phyloP scores from a whole-genome alignment of 768 basidiomycete species.

The Pleurotus cornucopiae region DNA sequence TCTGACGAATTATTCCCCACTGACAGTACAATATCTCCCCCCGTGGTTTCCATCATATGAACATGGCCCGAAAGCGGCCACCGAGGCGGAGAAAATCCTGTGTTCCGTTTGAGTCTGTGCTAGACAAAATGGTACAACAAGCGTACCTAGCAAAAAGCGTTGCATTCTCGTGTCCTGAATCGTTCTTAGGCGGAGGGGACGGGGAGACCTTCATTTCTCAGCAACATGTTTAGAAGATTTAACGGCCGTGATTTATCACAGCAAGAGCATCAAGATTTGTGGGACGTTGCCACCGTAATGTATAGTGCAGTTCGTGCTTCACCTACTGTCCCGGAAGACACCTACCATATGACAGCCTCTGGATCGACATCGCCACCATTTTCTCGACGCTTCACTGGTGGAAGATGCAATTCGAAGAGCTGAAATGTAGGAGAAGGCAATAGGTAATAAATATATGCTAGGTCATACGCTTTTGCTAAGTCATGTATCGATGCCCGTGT shows the following conservation, averaged over 20 bases:
- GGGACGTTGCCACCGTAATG: constrained; percentile 16
- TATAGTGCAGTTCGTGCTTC: constrained; percentile 18
- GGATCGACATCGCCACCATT: constrained; percentile 43
- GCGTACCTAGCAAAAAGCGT: background rate
- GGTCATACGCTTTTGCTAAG: too few relatives aligned
- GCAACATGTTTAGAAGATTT: constrained; percentile 13
- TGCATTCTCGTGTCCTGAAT: background rate
- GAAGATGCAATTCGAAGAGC: too few relatives aligned
- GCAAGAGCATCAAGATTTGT: constrained; percentile 15
- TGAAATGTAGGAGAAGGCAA: too few relatives aligned
- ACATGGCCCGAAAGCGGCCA: constrained; percentile 16
- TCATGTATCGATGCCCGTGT: too few relatives aligned
- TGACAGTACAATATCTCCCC: constrained; percentile 23
- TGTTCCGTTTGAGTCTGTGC: constrained; percentile 25
- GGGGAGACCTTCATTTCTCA: constrained; percentile 19
- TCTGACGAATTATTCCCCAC: constrained; percentile 5
- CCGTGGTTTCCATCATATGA: constrained; percentile 27
- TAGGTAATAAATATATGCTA: too few relatives aligned
- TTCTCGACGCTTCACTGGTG: constrained; percentile 31
- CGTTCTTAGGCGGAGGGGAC: constrained; percentile 16
- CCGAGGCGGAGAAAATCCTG: constrained; percentile 16
- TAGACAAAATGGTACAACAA: constrained; percentile 25
- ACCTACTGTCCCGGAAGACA: constrained; percentile 38
- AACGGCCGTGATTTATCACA: constrained; percentile 12
- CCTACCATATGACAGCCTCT: constrained; percentile 42